A percentile compares a stretch with the other conserved stretches of the same genome.
Conservation (phyloP, 2,329 filamentous ascomycete species). For the Paraconiothyrium brasiliense region DNA sequence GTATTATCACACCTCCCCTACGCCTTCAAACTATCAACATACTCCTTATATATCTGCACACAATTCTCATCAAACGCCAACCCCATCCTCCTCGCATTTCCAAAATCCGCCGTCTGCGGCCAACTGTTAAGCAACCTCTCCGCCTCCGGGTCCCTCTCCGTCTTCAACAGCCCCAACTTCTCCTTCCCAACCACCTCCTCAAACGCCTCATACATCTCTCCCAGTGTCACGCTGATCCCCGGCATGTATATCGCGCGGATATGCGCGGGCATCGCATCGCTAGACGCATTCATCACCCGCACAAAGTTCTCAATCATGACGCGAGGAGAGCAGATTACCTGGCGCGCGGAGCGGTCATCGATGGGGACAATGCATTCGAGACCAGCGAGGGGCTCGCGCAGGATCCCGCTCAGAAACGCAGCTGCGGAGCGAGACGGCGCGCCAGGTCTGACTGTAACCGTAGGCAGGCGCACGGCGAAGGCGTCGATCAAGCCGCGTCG, state of each 20-base stretch:
- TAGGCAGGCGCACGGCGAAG: conserved; percentile 3
- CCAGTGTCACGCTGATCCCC: background rate
- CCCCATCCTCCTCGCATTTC: conserved; percentile 7
- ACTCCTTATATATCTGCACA: background rate
- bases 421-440: background rate
- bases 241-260: conserved; percentile 1
- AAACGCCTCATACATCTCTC: conserved; percentile 3
- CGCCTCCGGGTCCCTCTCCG: background rate
- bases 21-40: conserved; percentile 2
- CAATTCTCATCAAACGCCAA: conserved; percentile 9
- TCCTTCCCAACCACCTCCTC: background rate
- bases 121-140: conserved; percentile 7
- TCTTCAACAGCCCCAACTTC: background rate
- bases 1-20: background rate
- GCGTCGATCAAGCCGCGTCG: conserved; percentile 9
- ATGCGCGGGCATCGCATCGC: background rate
- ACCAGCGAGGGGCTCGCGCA: conserved; percentile 4
- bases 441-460: conserved; percentile 3
- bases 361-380: conserved; percentile 1
- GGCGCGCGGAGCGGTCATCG: background rate
- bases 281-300: background rate
- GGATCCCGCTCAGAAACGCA: conserved; percentile 4
- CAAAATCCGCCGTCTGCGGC: conserved; percentile 4
- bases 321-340: background rate
- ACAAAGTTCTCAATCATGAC: conserved; percentile 8